Percentiles rank a stretch among this genome's conserved stretches.
These are phyloP conservation scores for Rhizopogon roseolus DNA, from an alignment of 768 basidiomycete species.

Conservation along the genomic window DNA sequence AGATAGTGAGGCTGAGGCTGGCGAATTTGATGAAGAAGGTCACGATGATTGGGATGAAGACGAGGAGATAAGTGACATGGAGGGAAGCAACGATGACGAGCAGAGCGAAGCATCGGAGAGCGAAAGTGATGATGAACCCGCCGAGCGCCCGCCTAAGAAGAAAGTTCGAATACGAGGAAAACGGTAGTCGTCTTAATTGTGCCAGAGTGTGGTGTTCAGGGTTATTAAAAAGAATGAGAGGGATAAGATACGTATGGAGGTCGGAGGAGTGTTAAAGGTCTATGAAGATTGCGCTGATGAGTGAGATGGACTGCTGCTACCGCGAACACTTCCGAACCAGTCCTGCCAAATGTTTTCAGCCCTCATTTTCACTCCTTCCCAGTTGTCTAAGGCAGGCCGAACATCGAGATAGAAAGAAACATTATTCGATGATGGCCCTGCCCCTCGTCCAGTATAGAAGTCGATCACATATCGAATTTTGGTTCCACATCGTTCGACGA, in stretches of 20 bases:
- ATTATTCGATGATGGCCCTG: conserved; percentile 40
- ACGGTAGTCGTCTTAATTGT: conserved; percentile 15
- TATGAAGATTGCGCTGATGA: background rate
- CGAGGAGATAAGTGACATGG: conserved; percentile 58
- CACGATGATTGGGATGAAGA: conserved; percentile 52
- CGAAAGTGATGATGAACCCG: conserved; percentile 44
- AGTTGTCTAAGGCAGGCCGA: conserved; percentile 88
- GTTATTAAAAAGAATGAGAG: conserved; percentile 6
- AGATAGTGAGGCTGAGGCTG: conserved; percentile 38
- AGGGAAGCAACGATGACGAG: conserved; percentile 34
- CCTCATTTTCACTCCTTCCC: conserved; percentile 91
- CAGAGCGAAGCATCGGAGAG: conserved; percentile 33
- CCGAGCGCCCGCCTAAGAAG: conserved; percentile 45
- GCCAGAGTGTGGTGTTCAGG: conserved; percentile 8
- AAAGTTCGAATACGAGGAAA: conserved; percentile 48
- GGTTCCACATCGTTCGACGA: conserved; percentile 88
- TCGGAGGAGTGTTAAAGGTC: conserved; percentile 4
- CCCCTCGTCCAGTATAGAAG: conserved; percentile 83
- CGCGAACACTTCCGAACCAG: conserved; percentile 23
- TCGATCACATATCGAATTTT: conserved; percentile 94
- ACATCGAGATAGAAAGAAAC: conserved; percentile 93
- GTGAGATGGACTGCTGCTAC: conserved; percentile 13
- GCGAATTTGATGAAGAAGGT: conserved; percentile 33
- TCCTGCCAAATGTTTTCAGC: conserved; percentile 48
- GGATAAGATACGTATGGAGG: background rate